These are phyloP conservation scores for Pochonia chlamydosporia DNA, from an alignment of 2,329 filamentous ascomycete genomes.

Conservation along the genomic window DNA sequence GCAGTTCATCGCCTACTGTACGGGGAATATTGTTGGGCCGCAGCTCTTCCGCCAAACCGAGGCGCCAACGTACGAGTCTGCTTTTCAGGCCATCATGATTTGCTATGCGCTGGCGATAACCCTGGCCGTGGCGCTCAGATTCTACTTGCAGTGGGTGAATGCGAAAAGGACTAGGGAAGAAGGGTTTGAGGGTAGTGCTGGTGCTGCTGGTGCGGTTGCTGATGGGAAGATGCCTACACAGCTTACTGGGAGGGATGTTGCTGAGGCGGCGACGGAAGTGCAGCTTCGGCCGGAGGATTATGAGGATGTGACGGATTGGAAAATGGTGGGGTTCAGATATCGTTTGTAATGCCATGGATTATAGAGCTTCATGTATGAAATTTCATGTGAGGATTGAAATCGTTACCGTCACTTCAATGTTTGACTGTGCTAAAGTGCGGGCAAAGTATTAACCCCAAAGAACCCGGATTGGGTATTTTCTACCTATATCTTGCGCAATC, in stretches of 20 bases:
- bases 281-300: constrained; percentile 40
- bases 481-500: no score
- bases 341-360: constrained; percentile 30
- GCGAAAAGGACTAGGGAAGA: constrained; percentile 34
- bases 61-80: constrained; percentile 45
- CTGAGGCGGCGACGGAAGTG: constrained; percentile 26
- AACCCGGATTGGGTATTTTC: no score
- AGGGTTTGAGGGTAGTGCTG: constrained; percentile 38
- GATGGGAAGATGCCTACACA: constrained; percentile 28
- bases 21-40: constrained; percentile 50
- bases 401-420: no score
- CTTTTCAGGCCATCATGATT: constrained; percentile 49
- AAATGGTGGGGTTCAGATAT: constrained; percentile 54
- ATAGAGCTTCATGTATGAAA: background rate
- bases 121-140: constrained; percentile 36
- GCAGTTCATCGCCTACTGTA: constrained; percentile 49
- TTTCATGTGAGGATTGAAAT: no score
- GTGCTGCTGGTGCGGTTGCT: constrained; percentile 33
- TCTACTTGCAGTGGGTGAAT: constrained; percentile 43
- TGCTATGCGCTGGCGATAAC: constrained; percentile 47
- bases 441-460: no score
- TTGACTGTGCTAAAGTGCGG: no score
- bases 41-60: constrained; percentile 47
- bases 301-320: constrained; percentile 56
- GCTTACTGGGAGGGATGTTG: constrained; percentile 16